Evolutionary conservation across 2,329 filamentous ascomycete genomes (phyloP), one percentile per base, ranked within the genome.

Genomic region (Penicillium sp.): DNA sequence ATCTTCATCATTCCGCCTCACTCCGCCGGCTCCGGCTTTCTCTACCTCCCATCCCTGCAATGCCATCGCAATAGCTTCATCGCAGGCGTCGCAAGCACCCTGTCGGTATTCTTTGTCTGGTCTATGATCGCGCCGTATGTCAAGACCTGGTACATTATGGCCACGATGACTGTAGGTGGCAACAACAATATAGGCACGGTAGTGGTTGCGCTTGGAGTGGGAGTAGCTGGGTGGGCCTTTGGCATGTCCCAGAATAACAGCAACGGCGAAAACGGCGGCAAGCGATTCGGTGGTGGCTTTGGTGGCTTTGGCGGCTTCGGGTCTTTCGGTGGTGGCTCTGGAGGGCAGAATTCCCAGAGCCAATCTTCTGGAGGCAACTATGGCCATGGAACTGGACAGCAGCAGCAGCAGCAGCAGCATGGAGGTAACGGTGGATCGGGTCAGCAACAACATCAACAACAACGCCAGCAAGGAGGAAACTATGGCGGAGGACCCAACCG

Each of bases 1-100:
- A 96, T 98, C 74, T 97, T 97, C 80, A 90, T 97, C 75, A 93
- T 98, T 71, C 94, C 94, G 7, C 92, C 93, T 51, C 93, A 97
- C 76, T 94, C 93, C 11, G 85, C 93, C 6, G 94, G 94, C 56
- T 87, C 88, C 0, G 94, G 94, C 37, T 97, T 97, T 77, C 82
- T 98, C 30, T 97, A 98, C 76, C 85, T 98, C n/a, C 94, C 94
- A 0, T 97, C 93, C 0, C 78, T 98, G 63, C 86, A 89, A 72
- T 90, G 92, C 22, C 91, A 95, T 71, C 84, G 89, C 71, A 97
- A 97, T 77, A 96, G 92, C 78, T 98, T 97, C 76, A 84, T 93
- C 25, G 93, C 93, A 3, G 94, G 94, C 30, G 92, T 93, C 69
- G 90, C 88, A 43, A 89, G 87, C 61, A 92, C 92, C 2, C 79